phyloP scores from a whole-genome alignment of 2,329 filamentous ascomycete genomes.

The Stromatinia cepivora region DNA sequence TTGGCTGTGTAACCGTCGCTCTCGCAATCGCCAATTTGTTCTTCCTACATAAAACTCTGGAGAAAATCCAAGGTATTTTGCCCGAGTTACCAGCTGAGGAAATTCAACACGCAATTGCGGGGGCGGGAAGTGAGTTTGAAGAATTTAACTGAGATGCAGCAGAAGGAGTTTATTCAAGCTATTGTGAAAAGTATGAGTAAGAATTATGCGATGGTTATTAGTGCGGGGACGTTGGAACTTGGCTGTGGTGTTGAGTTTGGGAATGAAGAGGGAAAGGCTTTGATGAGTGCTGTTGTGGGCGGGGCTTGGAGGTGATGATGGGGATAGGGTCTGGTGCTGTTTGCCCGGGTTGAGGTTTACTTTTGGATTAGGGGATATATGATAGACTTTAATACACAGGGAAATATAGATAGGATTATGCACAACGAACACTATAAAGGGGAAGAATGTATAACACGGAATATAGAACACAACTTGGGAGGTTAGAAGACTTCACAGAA shows the following conservation, averaged over 20 bases:
- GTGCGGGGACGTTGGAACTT: constrained; percentile 36
- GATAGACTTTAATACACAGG: no score
- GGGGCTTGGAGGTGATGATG: no score
- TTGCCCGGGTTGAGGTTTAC: no score
- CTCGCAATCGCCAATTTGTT: constrained; percentile 44
- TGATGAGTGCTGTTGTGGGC: constrained; percentile 34
- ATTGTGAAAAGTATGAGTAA: constrained; percentile 37
- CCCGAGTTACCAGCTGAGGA: constrained; percentile 34
- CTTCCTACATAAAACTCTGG: constrained; percentile 43
- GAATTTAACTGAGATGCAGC: constrained; percentile 26
- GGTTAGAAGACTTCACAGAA: no score
- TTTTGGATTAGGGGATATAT: no score
- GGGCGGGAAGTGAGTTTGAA: constrained; percentile 33
- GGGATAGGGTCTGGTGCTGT: no score
- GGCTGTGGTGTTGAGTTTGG: constrained; percentile 30
- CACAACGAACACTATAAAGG: neutral
- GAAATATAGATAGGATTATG: no score
- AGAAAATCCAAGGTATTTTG: constrained; percentile 38
- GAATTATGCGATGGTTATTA: constrained; percentile 36
- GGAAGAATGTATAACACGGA: neutral
- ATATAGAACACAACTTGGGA: neutral
- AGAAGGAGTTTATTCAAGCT: constrained; percentile 24
- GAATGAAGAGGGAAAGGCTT: constrained; percentile 38
- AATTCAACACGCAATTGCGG: constrained; percentile 40
- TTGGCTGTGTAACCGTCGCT: constrained; percentile 43